Percentiles rank a stretch among this genome's conserved stretches.
Evolutionary conservation across 1,284 basidiomycete species (phyloP).

Genomic region (Fistulina hepatica): DNA sequence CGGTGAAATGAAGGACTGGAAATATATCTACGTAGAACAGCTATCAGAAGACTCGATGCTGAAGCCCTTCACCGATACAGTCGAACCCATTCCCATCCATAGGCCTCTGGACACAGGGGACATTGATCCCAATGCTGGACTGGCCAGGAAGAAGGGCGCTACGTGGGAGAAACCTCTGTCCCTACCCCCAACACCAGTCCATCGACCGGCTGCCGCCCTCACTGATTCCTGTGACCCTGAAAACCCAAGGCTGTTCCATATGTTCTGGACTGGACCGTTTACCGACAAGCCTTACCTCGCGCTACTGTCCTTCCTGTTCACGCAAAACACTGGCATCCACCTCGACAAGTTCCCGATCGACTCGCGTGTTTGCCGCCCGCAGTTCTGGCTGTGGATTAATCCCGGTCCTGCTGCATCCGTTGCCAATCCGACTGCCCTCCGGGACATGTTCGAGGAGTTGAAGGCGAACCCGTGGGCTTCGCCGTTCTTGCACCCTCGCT

Average conservation of each 20-base stretch:
- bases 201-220: conserved; percentile 48
- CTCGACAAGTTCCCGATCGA: conserved; percentile 27
- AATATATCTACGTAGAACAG: conserved; percentile 58
- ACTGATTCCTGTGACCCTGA: conserved; percentile 53
- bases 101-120: conserved; percentile 3
- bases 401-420: conserved; percentile 60
- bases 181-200: conserved; percentile 25
- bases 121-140: conserved; percentile 24
- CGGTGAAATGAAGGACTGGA: conserved; percentile 52
- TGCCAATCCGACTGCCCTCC: conserved; percentile 56
- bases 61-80: not conserved
- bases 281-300: conserved; percentile 79
- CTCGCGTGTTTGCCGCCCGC: conserved; percentile 49
- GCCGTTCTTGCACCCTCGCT: conserved; percentile 73
- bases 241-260: conserved; percentile 69
- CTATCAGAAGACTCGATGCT: conserved; percentile 17
- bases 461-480: conserved; percentile 74
- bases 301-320: conserved; percentile 69
- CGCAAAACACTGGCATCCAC: conserved; percentile 70
- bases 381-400: conserved; percentile 87
- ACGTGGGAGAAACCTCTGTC: conserved; percentile 33
- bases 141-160: conserved; percentile 27
- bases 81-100: not conserved
- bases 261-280: conserved; percentile 80
- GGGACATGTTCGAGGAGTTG: conserved; percentile 57